phyloP scores from a whole-genome alignment of 129 eudicot genomes.

The Smallanthus sonchifolius region DNA sequence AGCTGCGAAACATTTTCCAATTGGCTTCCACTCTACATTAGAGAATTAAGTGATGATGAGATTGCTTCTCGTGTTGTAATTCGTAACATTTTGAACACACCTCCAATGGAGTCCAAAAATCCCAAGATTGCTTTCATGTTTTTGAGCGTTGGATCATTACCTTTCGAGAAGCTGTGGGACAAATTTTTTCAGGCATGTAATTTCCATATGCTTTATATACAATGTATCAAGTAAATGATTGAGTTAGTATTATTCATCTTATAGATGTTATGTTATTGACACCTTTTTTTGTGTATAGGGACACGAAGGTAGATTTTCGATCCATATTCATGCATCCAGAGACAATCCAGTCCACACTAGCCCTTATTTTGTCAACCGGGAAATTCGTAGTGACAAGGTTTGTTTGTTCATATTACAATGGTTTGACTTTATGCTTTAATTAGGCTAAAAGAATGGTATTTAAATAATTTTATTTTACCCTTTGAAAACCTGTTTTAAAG shows the following conservation, averaged over 20 bases:
- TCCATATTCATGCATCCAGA: constrained; percentile 86
- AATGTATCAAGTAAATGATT: not conserved
- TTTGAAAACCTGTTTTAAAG: not conserved
- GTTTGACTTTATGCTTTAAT: not conserved
- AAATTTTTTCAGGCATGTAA: constrained; percentile 66
- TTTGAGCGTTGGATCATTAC: constrained; percentile 75
- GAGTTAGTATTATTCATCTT: not conserved
- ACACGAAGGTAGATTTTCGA: constrained; percentile 86
- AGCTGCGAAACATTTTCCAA: constrained; percentile 2
- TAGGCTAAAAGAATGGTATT: not conserved
- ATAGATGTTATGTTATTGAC: constrained; percentile 1
- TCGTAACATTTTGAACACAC: constrained; percentile 1
- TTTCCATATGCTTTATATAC: not conserved
- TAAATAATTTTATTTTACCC: not conserved
- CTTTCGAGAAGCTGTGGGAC: constrained; percentile 96
- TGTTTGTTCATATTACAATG: not conserved
- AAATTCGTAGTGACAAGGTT: constrained; percentile 84
- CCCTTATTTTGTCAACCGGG: constrained; percentile 71
- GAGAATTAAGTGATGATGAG: constrained; percentile 45
- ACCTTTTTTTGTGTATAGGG: constrained; percentile 43
- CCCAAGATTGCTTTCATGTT: constrained; percentile 24
- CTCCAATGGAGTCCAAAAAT: constrained; percentile 2
- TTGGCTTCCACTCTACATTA: constrained; percentile 60
- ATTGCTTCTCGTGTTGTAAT: not conserved
- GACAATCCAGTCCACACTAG: constrained; percentile 77